Base-by-base conservation (phyloP, 441 rosid species). In the Populus hybrid region DNA sequence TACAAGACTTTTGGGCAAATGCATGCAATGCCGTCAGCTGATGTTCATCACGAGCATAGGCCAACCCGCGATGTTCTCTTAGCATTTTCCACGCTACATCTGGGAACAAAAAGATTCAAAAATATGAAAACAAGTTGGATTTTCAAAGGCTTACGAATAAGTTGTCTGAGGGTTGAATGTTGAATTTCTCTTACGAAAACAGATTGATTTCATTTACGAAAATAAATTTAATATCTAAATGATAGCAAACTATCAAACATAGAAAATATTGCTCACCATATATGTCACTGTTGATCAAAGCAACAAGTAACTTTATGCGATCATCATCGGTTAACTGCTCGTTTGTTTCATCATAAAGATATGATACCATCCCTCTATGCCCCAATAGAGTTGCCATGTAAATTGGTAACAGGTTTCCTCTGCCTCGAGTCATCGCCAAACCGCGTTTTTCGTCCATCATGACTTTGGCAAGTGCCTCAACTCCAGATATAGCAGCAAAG, bases 401-500 rank as follows among this genome's bases (percentile, higher is more conserved):
- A 69, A 73, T 24, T 3, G 78, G 81, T 74, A 79, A 30, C 42
- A 0, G 35, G 3, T 14, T 18, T 35, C 28, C 34, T 72, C 63
- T n/a, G 3, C 80, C 84, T 75, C 77, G 67, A n/a, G 71, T 70
- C 59, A 28, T 75, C 1, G 75, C 72, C 71, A 79, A 42, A 18
- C 6, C 7, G 1, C 18, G 16, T 21, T 72, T 77, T 35, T 65
- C 50, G 0, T 23, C 32, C 0, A 82, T 65, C 88, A 85, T 67
- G 3, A 18, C 14, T 19, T 75, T 11, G 5, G 84, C 86, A 2
- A 85, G 69, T n/a, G 77, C 65, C 9, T 69, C n/a, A 4, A 63
- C 28, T 23, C 81, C 74, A 0, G 84, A 67, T 9, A 81, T 76
- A 21, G 85, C 78, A 0, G 86, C 75, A 5, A 72, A 63, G 70